Evolutionary conservation across 441 rosid genomes (phyloP), one percentile per base, ranked within the genome.

Genomic region (Gossypium schwendimanii): DNA sequence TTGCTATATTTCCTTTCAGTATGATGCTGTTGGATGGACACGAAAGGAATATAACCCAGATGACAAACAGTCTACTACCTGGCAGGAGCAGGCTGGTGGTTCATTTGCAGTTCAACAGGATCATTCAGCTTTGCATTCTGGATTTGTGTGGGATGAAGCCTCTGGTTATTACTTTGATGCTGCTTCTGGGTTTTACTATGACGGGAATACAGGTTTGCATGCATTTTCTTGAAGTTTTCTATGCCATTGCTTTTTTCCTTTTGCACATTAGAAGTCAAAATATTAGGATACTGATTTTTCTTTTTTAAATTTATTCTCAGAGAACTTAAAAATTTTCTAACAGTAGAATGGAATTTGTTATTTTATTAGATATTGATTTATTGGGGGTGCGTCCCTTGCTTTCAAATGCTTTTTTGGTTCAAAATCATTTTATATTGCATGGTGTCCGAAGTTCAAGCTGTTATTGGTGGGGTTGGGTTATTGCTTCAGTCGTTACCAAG

Each of bases 81-180:
- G 82, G 69, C 88, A 76, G 74, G 90, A 80, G 71, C 89, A 78
- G 65, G 82, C 72, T 26, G 71, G 68, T 77, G 88, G 81, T 55
- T 82, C 81, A 50, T 72, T 70, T 70, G 60, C 80, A 53, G 76
- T 69, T 74, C 87, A 89, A 70, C 87, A 81, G 28, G 91, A 82
- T 81, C 86, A 80, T 54, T 82, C 88, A 53, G 89, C 85, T 64
- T 85, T 81, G 31, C 98, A 89, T 58, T 91, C 93, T 67, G 97
- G 96, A 59, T 92, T 91, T 84, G 95, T 92, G 57, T 94, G 99
- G 99, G 99, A 94, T 85, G 98, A 94, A 81, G 88, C 98, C 50
- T 94, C 98, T 80, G 98, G 99, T 73, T 94, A 94, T 81, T 94
- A 94, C 86, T 94, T 87, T 71, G 97, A 94, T 83, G 97, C 99